Conservation (phyloP, 1,284 basidiomycete genomes). For the Ceratobasidium sp. region DNA sequence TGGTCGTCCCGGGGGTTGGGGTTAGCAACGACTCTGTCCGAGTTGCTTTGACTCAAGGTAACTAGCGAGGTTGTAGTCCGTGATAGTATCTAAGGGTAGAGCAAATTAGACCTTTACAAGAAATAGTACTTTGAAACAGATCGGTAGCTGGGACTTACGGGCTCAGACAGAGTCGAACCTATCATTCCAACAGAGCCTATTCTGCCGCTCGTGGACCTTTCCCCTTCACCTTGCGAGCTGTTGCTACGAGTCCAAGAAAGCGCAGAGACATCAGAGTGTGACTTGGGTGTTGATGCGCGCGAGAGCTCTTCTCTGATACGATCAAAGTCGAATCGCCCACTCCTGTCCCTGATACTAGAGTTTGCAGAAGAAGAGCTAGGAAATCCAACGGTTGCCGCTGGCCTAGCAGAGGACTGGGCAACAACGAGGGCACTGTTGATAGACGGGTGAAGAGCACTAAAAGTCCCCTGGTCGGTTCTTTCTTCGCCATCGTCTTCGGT, state of each 20-base stretch:
- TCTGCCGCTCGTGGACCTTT: background rate
- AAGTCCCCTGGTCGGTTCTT: background rate
- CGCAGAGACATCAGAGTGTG: conserved; percentile 24
- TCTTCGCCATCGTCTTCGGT: conserved; percentile 30
- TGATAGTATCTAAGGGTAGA: background rate
- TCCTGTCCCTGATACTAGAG: conserved; percentile 29
- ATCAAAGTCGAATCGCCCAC: conserved; percentile 28
- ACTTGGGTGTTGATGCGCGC: conserved; percentile 8
- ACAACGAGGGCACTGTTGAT: conserved; percentile 28
- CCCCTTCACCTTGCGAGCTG: conserved; percentile 19
- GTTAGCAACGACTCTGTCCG: conserved; percentile 10
- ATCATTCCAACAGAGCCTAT: background rate
- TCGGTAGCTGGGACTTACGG: conserved; percentile 14
- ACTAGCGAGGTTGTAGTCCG: background rate
- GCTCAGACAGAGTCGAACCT: background rate
- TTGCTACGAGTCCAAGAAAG: conserved; percentile 35
- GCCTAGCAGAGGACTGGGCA: conserved; percentile 26
- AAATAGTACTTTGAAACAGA: background rate
- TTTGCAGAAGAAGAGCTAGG: conserved; percentile 8
- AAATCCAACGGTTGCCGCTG: conserved; percentile 1
- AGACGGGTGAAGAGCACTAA: conserved; percentile 11
- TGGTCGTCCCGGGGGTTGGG: conserved; percentile 7
- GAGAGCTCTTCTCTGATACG: conserved; percentile 27
- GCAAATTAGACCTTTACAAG: background rate
- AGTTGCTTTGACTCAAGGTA: background rate